These are phyloP conservation scores for Candida sonorensis DNA, from an alignment of 805 yeast species.

Conservation along the genomic window DNA sequence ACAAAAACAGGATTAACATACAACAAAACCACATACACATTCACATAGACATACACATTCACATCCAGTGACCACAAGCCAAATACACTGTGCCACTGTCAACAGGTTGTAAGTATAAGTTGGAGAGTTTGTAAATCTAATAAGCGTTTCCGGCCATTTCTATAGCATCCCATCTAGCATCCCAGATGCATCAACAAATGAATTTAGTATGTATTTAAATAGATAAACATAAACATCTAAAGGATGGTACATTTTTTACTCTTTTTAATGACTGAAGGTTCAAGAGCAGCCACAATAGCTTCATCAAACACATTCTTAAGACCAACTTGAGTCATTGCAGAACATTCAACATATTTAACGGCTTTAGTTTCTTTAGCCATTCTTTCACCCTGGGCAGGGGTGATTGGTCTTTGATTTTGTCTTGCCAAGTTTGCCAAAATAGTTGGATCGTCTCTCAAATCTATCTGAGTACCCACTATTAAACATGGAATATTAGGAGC, in stretches of 20 bases:
- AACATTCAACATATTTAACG: conserved; percentile 95
- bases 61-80: not conserved
- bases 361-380: conserved; percentile 92
- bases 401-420: conserved; percentile 82
- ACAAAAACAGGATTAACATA: not conserved
- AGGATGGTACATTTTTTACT: conserved; percentile 82
- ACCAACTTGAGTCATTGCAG: conserved; percentile 95
- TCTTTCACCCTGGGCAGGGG: conserved; percentile 83
- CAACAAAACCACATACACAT: not conserved
- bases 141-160: too few species aligned
- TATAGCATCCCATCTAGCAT: too few species aligned
- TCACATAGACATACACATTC: not conserved
- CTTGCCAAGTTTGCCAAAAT: conserved; percentile 84
- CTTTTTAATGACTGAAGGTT: conserved; percentile 85
- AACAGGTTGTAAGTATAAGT: too few species aligned
- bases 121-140: too few species aligned
- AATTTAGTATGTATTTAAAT: too few species aligned
- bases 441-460: conserved; percentile 88
- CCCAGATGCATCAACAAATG: too few species aligned
- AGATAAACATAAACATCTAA: too few species aligned
- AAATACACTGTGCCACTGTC: too few species aligned
- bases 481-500: conserved; percentile 96
- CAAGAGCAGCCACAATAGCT: conserved; percentile 96
- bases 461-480: conserved; percentile 95
- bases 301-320: conserved; percentile 97